Base-by-base conservation (phyloP, 805 yeast species). In the Cyberlindnera meyerae region DNA sequence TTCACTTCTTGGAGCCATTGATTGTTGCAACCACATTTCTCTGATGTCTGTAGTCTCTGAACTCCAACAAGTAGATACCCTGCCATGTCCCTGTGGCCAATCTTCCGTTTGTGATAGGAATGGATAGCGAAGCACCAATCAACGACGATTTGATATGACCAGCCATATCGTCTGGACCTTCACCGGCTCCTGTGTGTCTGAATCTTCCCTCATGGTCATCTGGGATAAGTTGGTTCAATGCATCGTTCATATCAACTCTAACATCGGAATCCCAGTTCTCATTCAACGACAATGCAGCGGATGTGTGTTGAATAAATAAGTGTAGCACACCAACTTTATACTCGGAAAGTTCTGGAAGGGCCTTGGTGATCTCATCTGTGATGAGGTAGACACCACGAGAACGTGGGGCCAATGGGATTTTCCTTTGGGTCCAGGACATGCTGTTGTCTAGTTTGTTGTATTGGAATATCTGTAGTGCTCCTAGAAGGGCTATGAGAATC, bases 151-250 rank as follows among this genome's bases (percentile, higher is more conserved):
- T 79, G 34, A 79, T 77, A 57, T 84, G 94, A 1, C 89, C 83
- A 2, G 90, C 85, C 88, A 83, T 80, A 55, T 84, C 94, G 54
- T 85, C 94, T 4, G 83, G 70, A 1, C 86, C 94, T 58, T 84
- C 94, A 37, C 81, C 90, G 11, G 71, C 74, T 6, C 40, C 39
- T 2, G 50, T 44, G 30, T 54, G 58, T 24, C 34, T 33, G 34
- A 52, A 54, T 24, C 47, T 42, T 2, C 54, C 56, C 27, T 49
- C 43, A 11, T 46, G 48, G 40, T 70, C 71, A 50, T 83, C 90
- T 0, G 94, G 94, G 3, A 75, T 84, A 39, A 83, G 63, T 34
- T 73, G 62, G 49, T 77, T 81, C 47, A 85, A 58, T 1, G 82
- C 73, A 17, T 70, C 67, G 8, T 70, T 67, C 84, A 85, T 70